Evolutionary conservation across 768 basidiomycete genomes (phyloP).

Genomic region (Tephrocybe sp.): DNA sequence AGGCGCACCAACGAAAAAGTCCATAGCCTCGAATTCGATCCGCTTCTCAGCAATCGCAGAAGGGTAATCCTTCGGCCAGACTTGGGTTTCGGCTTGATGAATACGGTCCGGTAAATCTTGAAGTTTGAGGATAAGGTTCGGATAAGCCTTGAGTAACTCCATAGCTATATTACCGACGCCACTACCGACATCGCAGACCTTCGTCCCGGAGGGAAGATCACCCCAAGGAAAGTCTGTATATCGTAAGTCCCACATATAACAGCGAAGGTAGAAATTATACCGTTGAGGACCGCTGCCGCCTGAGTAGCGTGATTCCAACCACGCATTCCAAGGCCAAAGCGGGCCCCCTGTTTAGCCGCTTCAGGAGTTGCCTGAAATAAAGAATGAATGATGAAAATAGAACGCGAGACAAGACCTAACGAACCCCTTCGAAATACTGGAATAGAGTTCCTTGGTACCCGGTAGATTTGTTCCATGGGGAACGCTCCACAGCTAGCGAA

Average conservation of each 20-base stretch:
- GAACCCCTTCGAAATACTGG: constrained; percentile 11
- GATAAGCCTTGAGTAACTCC: constrained; percentile 29
- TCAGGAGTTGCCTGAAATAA: constrained; percentile 11
- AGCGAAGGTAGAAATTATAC: constrained; percentile 11
- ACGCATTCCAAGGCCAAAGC: constrained; percentile 31
- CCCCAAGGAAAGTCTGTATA: no score
- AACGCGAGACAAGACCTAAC: neutral
- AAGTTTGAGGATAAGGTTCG: constrained; percentile 32
- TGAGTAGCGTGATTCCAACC: constrained; percentile 28
- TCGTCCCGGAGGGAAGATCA: no score
- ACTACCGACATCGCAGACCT: constrained; percentile 7
- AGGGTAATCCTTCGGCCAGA: constrained; percentile 34
- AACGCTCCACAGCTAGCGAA: constrained; percentile 18
- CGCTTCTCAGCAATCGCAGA: constrained; percentile 31
- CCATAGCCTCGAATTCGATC: constrained; percentile 34
- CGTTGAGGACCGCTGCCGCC: constrained; percentile 17
- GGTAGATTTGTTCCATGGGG: constrained; percentile 18
- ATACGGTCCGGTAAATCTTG: constrained; percentile 35
- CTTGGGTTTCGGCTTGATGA: constrained; percentile 25
- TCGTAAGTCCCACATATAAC: constrained; percentile 26
- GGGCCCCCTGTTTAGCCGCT: constrained; percentile 18
- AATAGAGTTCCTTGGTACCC: constrained; percentile 12
- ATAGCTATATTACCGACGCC: constrained; percentile 35
- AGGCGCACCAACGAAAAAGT: constrained; percentile 39
- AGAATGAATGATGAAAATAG: neutral